Percentiles rank a stretch among this genome's conserved stretches.
Evolutionary conservation across 148 eudicot genomes (phyloP).

Genomic region (Beta vulgaris): DNA sequence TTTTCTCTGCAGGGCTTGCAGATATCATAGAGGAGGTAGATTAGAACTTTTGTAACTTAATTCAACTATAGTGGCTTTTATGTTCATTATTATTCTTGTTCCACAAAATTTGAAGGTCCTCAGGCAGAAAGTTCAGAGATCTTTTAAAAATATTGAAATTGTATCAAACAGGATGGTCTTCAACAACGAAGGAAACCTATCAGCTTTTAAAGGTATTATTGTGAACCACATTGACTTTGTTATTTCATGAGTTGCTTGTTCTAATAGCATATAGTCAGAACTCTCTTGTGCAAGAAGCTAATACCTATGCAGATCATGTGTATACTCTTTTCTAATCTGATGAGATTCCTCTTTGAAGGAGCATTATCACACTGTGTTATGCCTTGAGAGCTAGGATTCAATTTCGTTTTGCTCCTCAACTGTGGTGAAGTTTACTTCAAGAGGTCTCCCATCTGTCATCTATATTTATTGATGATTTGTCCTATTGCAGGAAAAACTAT

Average conservation of each 20-base stretch:
- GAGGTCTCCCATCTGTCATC: background rate
- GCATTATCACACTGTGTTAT: background rate
- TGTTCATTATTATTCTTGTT: conserved; percentile 4
- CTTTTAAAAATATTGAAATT: conserved; percentile 74
- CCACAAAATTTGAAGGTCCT: conserved; percentile 54
- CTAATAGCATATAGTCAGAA: background rate
- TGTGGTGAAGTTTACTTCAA: background rate
- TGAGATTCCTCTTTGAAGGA: background rate
- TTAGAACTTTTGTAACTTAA: background rate
- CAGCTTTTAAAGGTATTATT: conserved; percentile 69
- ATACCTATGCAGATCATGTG: background rate
- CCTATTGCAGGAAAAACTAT: conserved; percentile 76
- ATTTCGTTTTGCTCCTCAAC: background rate
- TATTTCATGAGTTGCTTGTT: background rate
- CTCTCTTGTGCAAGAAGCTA: background rate
- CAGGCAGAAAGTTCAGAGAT: conserved; percentile 68
- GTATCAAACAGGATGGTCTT: conserved; percentile 92
- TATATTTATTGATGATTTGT: background rate
- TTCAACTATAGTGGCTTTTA: background rate
- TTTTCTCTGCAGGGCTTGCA: conserved; percentile 95
- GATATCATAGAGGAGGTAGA: conserved; percentile 94
- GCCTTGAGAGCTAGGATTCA: background rate
- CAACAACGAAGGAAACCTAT: conserved; percentile 56
- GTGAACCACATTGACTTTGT: conserved; percentile 10
- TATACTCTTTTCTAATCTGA: background rate